phyloP scores from a whole-genome alignment of 2,329 filamentous ascomycete species.

The Sporothrix phasma region DNA sequence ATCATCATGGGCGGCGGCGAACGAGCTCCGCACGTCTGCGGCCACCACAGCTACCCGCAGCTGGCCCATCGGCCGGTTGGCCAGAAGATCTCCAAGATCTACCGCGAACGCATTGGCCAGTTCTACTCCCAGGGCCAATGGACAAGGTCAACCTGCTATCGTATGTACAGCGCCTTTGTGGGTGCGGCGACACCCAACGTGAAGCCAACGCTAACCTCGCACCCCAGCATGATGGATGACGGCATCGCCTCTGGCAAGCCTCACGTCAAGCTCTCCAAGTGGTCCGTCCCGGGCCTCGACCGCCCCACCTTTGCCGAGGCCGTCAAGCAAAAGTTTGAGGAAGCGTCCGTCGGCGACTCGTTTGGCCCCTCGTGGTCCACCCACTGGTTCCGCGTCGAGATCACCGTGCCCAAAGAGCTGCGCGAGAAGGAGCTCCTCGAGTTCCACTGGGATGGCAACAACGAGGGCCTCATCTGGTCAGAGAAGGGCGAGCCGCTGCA shows the following conservation, averaged over 20 bases:
- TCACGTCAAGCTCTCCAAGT: conserved; percentile 75
- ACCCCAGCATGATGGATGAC: conserved; percentile 59
- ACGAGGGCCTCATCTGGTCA: conserved; percentile 90
- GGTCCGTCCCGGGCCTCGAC: conserved; percentile 67
- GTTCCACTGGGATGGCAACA: conserved; percentile 91
- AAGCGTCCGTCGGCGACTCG: conserved; percentile 62
- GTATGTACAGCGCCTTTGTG: conserved; percentile 10
- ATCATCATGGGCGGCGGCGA: conserved; percentile 22
- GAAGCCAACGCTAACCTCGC: not conserved
- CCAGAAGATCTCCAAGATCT: conserved; percentile 21
- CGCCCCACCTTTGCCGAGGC: conserved; percentile 84
- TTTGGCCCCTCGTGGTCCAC: conserved; percentile 97
- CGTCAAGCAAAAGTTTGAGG: conserved; percentile 59
- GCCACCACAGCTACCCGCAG: conserved; percentile 19
- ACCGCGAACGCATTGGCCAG: conserved; percentile 21
- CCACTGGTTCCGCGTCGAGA: conserved; percentile 84
- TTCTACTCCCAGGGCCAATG: conserved; percentile 21
- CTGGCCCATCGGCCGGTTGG: conserved; percentile 21
- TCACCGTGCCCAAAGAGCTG: conserved; percentile 68
- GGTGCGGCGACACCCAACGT: not conserved
- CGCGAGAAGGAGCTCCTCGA: conserved; percentile 73
- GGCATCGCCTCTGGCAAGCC: conserved; percentile 56
- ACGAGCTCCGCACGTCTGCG: conserved; percentile 8
- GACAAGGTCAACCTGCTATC: conserved; percentile 22
- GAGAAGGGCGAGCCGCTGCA: conserved; percentile 84